These are phyloP conservation scores for Candida boidinii DNA, from an alignment of 805 yeast genomes.

Conservation along the genomic window DNA sequence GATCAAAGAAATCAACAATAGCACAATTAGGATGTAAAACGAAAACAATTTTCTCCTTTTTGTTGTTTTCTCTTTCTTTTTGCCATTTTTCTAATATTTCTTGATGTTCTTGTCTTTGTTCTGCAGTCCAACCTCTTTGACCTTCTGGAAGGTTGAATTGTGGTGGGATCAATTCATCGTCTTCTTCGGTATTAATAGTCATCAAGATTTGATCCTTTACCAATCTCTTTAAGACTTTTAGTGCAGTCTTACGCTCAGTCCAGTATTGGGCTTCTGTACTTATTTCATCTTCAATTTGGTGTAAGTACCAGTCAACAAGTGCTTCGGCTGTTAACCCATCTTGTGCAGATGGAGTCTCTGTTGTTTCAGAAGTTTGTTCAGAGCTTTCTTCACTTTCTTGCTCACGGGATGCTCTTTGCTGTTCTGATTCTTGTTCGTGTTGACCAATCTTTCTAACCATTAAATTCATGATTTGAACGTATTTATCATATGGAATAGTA, in stretches of 20 bases:
- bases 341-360: constrained; percentile 30
- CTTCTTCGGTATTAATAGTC: constrained; percentile 41
- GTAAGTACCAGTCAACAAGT: constrained; percentile 74
- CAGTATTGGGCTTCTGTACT: constrained; percentile 62
- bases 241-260: constrained; percentile 60
- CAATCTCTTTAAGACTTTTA: constrained; percentile 73
- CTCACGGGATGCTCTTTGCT: no score
- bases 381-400: no score
- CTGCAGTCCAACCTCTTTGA: constrained; percentile 12
- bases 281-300: constrained; percentile 63
- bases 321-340: constrained; percentile 61
- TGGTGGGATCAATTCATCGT: constrained; percentile 22
- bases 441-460: constrained; percentile 47
- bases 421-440: constrained; percentile 10
- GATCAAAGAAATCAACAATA: constrained; percentile 56
- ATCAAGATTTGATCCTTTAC: constrained; percentile 80
- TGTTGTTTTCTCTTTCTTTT: constrained; percentile 11
- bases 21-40: constrained; percentile 80
- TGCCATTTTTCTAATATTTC: constrained; percentile 16
- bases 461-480: constrained; percentile 73
- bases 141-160: constrained; percentile 10
- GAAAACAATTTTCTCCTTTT: constrained; percentile 30
- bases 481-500: constrained; percentile 76
- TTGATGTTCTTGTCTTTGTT: constrained; percentile 15
- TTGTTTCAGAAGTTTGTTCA: constrained; percentile 43